phyloP scores from a whole-genome alignment of 2,329 filamentous ascomycete genomes.

The Pseudonectria buxi region DNA sequence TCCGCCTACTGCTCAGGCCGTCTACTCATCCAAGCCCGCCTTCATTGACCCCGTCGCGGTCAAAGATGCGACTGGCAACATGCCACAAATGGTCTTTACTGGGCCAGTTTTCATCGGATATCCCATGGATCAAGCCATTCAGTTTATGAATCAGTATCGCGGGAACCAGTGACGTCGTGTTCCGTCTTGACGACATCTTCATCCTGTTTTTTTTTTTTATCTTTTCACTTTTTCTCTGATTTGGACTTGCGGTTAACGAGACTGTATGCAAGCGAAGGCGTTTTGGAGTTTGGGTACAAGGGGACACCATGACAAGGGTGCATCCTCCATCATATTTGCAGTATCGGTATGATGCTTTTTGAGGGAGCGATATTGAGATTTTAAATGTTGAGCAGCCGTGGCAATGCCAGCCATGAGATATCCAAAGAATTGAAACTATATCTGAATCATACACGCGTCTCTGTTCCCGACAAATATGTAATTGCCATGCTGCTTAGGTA shows the following conservation, averaged over 20 bases:
- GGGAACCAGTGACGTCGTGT: conserved; percentile 15
- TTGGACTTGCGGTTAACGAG: conserved; percentile 4
- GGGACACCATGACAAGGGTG: conserved; percentile 9
- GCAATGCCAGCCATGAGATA: too few relatives aligned
- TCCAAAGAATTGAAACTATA: too few relatives aligned
- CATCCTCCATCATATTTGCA: conserved; percentile 3
- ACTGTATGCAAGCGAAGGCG: conserved; percentile 25
- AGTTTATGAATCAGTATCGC: conserved; percentile 59
- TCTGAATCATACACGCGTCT: too few relatives aligned
- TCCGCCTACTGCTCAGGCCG: conserved; percentile 11
- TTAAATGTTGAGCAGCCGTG: too few relatives aligned
- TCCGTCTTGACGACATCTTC: conserved; percentile 2
- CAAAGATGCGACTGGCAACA: conserved; percentile 22
- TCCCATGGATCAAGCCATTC: conserved; percentile 71
- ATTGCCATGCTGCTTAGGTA: too few relatives aligned
- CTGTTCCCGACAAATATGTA: too few relatives aligned
- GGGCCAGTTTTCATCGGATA: conserved; percentile 94
- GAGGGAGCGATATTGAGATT: too few relatives aligned
- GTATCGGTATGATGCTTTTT: too few relatives aligned
- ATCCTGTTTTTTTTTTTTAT: conserved; percentile 5
- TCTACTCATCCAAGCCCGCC: conserved; percentile 34
- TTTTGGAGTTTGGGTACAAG: conserved; percentile 12
- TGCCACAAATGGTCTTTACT: conserved; percentile 76
- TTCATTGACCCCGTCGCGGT: conserved; percentile 43
- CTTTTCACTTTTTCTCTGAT: conserved; percentile 8